Evolutionary conservation across 2,329 filamentous ascomycete species (phyloP).

Genomic region (Trichoderma citrinoviride): DNA sequence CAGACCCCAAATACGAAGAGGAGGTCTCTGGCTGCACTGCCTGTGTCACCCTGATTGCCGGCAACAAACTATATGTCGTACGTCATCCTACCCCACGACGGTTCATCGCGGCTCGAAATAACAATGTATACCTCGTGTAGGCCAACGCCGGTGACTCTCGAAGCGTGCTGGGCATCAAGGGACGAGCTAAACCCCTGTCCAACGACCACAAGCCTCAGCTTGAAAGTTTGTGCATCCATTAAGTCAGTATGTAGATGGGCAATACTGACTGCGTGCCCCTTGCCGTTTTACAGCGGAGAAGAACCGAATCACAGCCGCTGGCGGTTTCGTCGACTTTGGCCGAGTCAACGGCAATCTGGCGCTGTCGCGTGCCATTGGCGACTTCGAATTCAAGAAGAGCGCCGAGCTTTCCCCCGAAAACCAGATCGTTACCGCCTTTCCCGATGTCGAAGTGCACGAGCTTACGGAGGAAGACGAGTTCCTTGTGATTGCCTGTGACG

Average conservation of each 20-base stretch:
- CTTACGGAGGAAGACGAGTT: slow-evolving; percentile 94
- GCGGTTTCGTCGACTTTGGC: slow-evolving; percentile 97
- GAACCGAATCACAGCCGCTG: slow-evolving; percentile 89
- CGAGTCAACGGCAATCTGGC: slow-evolving; percentile 98
- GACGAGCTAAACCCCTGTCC: slow-evolving; percentile 94
- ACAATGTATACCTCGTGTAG: slow-evolving; percentile 45
- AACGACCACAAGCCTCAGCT: slow-evolving; percentile 99
- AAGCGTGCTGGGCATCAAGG: slow-evolving; percentile 93
- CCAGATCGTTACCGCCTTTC: slow-evolving; percentile 96
- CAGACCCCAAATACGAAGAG: slow-evolving; percentile 95
- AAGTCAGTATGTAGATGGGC: background rate
- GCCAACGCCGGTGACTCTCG: slow-evolving; percentile 96
- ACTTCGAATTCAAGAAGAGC: slow-evolving; percentile 99
- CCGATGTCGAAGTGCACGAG: slow-evolving; percentile 89
- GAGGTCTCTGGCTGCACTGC: slow-evolving; percentile 98
- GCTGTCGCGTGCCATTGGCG: slow-evolving; percentile 92
- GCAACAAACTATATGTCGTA: slow-evolving; percentile 93
- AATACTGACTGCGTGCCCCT: slow-evolving; percentile 24
- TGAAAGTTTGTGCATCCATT: slow-evolving; percentile 62
- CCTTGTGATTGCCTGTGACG: slow-evolving; percentile 86
- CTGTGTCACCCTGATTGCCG: slow-evolving; percentile 83
- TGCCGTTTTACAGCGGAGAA: slow-evolving; percentile 70
- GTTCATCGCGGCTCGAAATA: background rate
- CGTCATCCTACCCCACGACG: slow-evolving; percentile 42
- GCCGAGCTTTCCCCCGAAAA: slow-evolving; percentile 95